phyloP scores from a whole-genome alignment of 2,329 filamentous ascomycete species.

The Cytospora mali region DNA sequence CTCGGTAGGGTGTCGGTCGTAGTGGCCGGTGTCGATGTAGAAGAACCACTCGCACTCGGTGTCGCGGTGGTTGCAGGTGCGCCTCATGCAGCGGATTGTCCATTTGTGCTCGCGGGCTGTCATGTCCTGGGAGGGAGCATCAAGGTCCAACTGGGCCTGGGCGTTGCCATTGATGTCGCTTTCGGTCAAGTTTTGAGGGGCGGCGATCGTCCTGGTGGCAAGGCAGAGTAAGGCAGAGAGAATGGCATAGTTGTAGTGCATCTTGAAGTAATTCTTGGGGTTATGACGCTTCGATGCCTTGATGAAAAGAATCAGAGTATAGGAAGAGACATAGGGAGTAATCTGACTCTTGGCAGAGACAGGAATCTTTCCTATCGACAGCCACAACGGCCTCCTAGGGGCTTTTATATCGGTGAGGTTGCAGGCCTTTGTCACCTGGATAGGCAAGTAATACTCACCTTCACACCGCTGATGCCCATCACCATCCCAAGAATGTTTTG shows the following conservation, averaged over 20 bases:
- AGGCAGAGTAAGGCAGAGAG: background rate
- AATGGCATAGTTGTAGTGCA: background rate
- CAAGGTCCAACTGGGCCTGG: background rate
- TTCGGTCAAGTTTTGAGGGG: background rate
- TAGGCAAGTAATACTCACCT: no score
- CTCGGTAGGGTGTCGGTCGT: slow-evolving; percentile 31
- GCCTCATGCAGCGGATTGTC: slow-evolving; percentile 43
- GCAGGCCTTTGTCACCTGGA: no score
- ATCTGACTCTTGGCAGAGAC: background rate
- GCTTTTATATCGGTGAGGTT: background rate
- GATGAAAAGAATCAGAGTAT: background rate
- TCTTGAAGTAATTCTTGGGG: background rate
- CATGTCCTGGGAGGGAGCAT: background rate
- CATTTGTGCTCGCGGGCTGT: slow-evolving; percentile 35
- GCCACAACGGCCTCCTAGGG: no score
- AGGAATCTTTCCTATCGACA: background rate
- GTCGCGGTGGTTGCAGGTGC: slow-evolving; percentile 43
- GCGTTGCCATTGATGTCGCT: background rate
- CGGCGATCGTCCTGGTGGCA: background rate
- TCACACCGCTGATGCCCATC: background rate
- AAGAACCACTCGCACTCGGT: slow-evolving; percentile 46
- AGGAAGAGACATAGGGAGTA: background rate
- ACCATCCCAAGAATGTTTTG: background rate
- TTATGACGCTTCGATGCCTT: background rate
- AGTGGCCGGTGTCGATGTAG: slow-evolving; percentile 40